Evolutionary conservation across 768 basidiomycete genomes (phyloP).

Genomic region (Tephrocybe sp.): DNA sequence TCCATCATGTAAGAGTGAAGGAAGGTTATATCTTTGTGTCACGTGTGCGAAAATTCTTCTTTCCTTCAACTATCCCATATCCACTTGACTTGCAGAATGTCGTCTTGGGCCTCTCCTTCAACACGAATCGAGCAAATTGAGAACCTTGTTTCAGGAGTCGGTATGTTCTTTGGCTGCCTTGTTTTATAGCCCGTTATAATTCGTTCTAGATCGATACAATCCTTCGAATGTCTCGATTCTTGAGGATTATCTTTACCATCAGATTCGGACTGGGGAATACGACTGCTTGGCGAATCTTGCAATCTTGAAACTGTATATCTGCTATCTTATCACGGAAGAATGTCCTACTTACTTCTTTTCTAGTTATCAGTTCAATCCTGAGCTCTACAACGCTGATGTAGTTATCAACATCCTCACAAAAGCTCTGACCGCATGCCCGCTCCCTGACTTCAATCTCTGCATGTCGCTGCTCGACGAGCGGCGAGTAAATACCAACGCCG

Average conservation of each 20-base stretch:
- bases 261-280: conserved; percentile 88
- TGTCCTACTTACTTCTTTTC: not conserved
- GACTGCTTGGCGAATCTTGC: conserved; percentile 95
- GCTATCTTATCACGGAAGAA: not conserved
- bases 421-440: conserved; percentile 78
- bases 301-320: conserved; percentile 81
- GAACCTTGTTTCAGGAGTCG: conserved; percentile 87
- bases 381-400: conserved; percentile 89
- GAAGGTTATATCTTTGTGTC: not conserved
- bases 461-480: conserved; percentile 89
- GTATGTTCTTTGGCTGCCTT: conserved; percentile 38
- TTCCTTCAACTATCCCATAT: not conserved
- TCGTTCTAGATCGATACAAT: conserved; percentile 85
- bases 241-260: conserved; percentile 95
- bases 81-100: conserved; percentile 32
- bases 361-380: conserved; percentile 96
- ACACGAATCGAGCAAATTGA: conserved; percentile 87
- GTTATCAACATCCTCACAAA: conserved; percentile 95
- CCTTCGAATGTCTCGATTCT: conserved; percentile 90
- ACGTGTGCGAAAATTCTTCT: conserved; percentile 29
- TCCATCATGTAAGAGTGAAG: conserved; percentile 4
- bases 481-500: conserved; percentile 47
- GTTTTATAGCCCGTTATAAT: conserved; percentile 3
- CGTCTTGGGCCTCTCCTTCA: conserved; percentile 71
- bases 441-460: conserved; percentile 93